Evolutionary conservation across 2,329 filamentous ascomycete species (phyloP), one percentile per base, ranked within the genome.

Genomic region (Cladophialophora chaetospira): DNA sequence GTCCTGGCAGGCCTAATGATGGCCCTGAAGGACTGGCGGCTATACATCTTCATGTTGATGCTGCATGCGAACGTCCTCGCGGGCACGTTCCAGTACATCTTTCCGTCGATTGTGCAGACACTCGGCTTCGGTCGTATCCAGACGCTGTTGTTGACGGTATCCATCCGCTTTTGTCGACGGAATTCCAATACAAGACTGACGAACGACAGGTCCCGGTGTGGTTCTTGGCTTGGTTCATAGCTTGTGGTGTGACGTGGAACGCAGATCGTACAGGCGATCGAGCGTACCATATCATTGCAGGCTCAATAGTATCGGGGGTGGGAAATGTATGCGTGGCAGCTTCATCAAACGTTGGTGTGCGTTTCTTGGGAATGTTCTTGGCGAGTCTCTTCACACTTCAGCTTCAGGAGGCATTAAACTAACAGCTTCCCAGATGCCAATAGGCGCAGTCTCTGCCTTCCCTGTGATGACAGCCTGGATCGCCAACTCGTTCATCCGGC

Each of bases 351-450:
- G n/a, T n/a, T n/a, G n/a, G n/a, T n/a, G n/a, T n/a, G n/a, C n/a
- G n/a, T n/a, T n/a, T n/a, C n/a, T n/a, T n/a, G n/a, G n/a, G n/a
- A n/a, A n/a, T n/a, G n/a, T n/a, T n/a, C n/a, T n/a, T n/a, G n/a
- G n/a, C n/a, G n/a, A n/a, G n/a, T n/a, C n/a, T n/a, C n/a, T n/a
- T n/a, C 33, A 36, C 33, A 36, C 74, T 2, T 72, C 77, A 0
- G 81, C 76, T 0, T 78, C 77, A 0, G 76, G 82, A 2, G 85
- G 83, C 71, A 83, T 86, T 58, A 83, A 82, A 62, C 84, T 86
- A 76, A n/a, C n/a, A n/a, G n/a, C n/a, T n/a, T 86, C 86, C 62
- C 69, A 86, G 19, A 79, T 85, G 77, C 79, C 28, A 13, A 17
- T 11, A 9, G 43, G 43, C 19, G 43, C 10, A 11, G 13, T 26